Evolutionary conservation across 371 early-diverging fungal genomes (phyloP), one percentile per base, ranked within the genome.

Genomic region (Mortierella sp.): DNA sequence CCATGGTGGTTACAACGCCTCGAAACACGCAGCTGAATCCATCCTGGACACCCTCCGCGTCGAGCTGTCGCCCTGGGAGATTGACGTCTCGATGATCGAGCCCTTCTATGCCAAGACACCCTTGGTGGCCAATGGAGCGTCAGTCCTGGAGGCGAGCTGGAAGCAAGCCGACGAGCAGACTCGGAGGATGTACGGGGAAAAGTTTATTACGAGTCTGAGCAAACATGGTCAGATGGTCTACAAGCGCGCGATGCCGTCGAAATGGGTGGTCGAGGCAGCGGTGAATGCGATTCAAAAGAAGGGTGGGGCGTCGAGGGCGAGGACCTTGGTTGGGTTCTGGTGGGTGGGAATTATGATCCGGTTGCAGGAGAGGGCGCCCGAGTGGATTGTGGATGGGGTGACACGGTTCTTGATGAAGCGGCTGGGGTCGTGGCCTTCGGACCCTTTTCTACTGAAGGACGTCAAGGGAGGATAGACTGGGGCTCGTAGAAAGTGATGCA

Each of bases 51-150:
- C 86, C 0, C 61, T 86, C 10, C 85, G 86, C 13, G 83, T 86
- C 3, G 86, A 86, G 44, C 72, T 86, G 29, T 72, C 85, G n/a
- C 86, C 86, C 24, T 86, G 85, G 85, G 85, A 86, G 66, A 86
- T 86, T 48, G 85, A 86, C 55, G 79, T 86, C n/a, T 73, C 79
- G 1, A 82, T 86, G 82, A 52, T 86, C 11, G 86, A 86, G 55
- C 83, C 86, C 40, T 83, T 71, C 41, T 82, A 77, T 41, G 75
- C 85, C 7, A 73, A 79, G 64, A 77, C 83, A 10, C 83, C 77
- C 24, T 37, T 79, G 7, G 71, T 79, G 2, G 65, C 74, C 29
- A 16, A 64, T 0, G 79, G 73, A 13, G 74, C 76, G 26, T 24
- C 53, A 0, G 71, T 76, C n/a, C 48, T 80, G 16, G 83, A 76